Conservation (phyloP, 495 filamentous ascomycete species). For the Penicillium riverlandense region DNA sequence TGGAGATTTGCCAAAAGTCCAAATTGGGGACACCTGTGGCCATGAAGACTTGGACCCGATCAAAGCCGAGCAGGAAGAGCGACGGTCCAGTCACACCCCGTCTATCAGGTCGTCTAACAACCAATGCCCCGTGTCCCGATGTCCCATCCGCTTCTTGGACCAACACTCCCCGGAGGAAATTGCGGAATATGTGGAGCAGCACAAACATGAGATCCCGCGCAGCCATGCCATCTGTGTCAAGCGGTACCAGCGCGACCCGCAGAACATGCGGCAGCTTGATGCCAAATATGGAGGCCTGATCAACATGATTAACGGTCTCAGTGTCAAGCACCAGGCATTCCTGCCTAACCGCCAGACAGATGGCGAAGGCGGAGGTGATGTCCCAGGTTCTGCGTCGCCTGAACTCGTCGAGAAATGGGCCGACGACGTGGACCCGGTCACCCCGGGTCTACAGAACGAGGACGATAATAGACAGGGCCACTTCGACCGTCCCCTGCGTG, state of each 20-base stretch:
- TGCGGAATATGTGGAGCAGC: slow-evolving; percentile 78
- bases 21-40: slow-evolving; percentile 25
- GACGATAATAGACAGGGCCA: slow-evolving; percentile 44
- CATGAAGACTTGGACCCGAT: slow-evolving; percentile 38
- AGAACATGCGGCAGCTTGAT: slow-evolving; percentile 75
- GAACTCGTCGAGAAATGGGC: slow-evolving; percentile 77
- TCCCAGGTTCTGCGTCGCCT: slow-evolving; percentile 32
- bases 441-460: slow-evolving; percentile 21
- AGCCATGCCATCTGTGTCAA: slow-evolving; percentile 87
- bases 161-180: slow-evolving; percentile 89
- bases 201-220: slow-evolving; percentile 86
- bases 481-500: slow-evolving; percentile 75
- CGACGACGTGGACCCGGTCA: slow-evolving; percentile 49
- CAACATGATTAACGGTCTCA: slow-evolving; percentile 83
- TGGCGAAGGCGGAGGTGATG: slow-evolving; percentile 11
- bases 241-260: slow-evolving; percentile 75
- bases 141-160: slow-evolving; percentile 83
- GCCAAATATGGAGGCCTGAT: slow-evolving; percentile 85
- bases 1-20: slow-evolving; percentile 19
- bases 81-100: slow-evolving; percentile 26
- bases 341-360: slow-evolving; percentile 56
- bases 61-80: slow-evolving; percentile 35
- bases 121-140: slow-evolving; percentile 77
- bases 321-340: slow-evolving; percentile 74
- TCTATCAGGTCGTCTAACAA: slow-evolving; percentile 46